Base-by-base conservation (phyloP, 1,284 basidiomycete genomes). In the Boletus sp. region DNA sequence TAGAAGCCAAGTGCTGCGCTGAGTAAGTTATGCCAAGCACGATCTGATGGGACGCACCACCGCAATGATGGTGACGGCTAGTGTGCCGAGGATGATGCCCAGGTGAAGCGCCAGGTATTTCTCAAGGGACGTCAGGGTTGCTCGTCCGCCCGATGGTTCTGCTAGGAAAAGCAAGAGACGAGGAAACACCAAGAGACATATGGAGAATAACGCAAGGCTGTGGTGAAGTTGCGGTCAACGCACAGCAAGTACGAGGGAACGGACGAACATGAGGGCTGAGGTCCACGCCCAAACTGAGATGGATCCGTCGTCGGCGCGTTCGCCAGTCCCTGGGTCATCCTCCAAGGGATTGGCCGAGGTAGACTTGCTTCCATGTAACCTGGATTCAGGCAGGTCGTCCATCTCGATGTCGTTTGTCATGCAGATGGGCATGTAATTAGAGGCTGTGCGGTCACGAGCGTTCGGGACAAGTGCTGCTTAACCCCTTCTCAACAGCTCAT, bases 41-140 rank as follows among this genome's bases (percentile, higher is more conserved):
- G 19, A 34, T 22, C 26, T 29, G 43, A 49, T 13, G 64, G 38
- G 23, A 20, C 55, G 44, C 23, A 85, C 86, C 58, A 81, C 77
- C 53, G 83, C 65, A 16, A 89, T 58, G 30, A 86, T 65, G 23
- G 78, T 71, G n/a, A 78, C 34, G 4, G 81, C 72, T 6, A 82
- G 57, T 3, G 76, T 75, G 32, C 71, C 66, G 5, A 87, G 70
- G 56, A 80, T 68, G 41, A 88, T 73, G 4, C 81, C 84, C 46
- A 81, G 72, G 38, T 86, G 80, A 20, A 77, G 62, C 5, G 79
- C 70, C 33, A 89, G 73, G 64, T 82, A 88, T 19, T 72, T 69
- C 58, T 89, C 86, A 32, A 89, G 71, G 2, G 79, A 68, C 6
- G 85, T 86, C 42, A 88, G 72, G 12, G 61, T 54, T 32, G 64